These are phyloP conservation scores for Leccinum griseonigrum DNA, from an alignment of 1,284 basidiomycete species.

Conservation along the genomic window DNA sequence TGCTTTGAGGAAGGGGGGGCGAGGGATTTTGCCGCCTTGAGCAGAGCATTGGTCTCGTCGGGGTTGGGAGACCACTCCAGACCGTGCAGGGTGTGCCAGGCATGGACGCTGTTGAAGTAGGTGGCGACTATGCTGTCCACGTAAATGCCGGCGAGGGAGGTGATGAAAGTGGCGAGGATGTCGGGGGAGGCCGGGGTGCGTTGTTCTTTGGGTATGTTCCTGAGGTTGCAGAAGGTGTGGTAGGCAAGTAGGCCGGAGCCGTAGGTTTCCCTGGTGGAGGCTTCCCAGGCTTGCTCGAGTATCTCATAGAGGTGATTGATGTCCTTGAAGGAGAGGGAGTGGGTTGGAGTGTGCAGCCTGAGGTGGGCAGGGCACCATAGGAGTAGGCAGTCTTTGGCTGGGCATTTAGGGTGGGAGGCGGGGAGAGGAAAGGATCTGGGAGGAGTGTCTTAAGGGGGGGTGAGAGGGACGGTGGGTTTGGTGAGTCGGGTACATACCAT, in stretches of 20 bases:
- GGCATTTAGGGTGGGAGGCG: not conserved
- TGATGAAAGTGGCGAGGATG: not conserved
- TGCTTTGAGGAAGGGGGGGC: not conserved
- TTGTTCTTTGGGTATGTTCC: not conserved
- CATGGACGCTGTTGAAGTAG: not conserved
- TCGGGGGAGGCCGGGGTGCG: accelerated
- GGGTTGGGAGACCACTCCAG: not conserved
- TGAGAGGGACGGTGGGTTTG: too few species aligned
- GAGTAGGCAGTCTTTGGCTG: not conserved
- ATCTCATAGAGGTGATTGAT: not conserved
- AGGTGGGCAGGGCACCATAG: not conserved
- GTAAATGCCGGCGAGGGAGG: not conserved
- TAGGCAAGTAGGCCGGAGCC: not conserved
- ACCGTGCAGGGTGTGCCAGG: slow-evolving; percentile 1
- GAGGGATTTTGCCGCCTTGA: not conserved
- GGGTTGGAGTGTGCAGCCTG: not conserved
- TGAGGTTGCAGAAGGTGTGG: slow-evolving; percentile 3
- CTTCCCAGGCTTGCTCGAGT: not conserved
- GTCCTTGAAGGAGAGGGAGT: not conserved
- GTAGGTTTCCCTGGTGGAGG: not conserved
- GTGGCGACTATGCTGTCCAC: not conserved
- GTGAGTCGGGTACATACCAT: too few species aligned
- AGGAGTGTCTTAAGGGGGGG: too few species aligned
- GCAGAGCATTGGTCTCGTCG: not conserved
- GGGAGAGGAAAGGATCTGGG: not conserved